Percentiles rank a stretch among this genome's conserved stretches.
Conservation (phyloP, 2,329 filamentous ascomycete species). For the Tolypocladium amazonense region DNA sequence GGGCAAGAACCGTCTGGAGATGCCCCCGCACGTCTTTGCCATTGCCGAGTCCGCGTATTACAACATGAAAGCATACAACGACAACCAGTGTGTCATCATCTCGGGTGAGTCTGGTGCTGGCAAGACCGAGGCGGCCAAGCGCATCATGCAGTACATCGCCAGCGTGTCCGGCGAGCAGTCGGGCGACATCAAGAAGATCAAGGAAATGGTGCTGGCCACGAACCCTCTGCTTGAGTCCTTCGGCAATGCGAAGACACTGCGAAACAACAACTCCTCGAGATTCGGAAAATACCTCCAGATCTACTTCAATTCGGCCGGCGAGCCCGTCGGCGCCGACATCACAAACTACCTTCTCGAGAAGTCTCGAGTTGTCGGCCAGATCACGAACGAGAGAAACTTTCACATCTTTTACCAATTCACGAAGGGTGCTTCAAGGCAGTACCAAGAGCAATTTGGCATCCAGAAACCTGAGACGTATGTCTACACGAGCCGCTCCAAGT, state of each 20-base stretch:
- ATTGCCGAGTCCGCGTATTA: constrained; percentile 96
- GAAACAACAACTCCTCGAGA: constrained; percentile 97
- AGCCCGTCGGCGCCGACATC: constrained; percentile 93
- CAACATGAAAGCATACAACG: constrained; percentile 99
- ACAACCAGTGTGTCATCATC: constrained; percentile 99
- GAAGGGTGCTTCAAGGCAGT: constrained; percentile 80
- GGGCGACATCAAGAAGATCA: constrained; percentile 88
- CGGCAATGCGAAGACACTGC: constrained; percentile 92
- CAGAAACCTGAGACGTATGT: constrained; percentile 87
- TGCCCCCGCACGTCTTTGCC: constrained; percentile 92
- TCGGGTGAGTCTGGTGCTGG: constrained; percentile 96
- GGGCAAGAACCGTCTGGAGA: constrained; percentile 93
- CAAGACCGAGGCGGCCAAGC: constrained; percentile 97
- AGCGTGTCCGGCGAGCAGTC: constrained; percentile 82
- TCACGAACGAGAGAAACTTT: constrained; percentile 91
- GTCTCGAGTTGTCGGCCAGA: constrained; percentile 88
- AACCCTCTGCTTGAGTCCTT: constrained; percentile 96
- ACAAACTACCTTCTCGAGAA: constrained; percentile 98
- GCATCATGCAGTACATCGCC: constrained; percentile 99
- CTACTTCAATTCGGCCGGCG: constrained; percentile 84
- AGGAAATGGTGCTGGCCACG: constrained; percentile 98
- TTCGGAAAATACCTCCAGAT: constrained; percentile 98
- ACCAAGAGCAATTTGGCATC: constrained; percentile 79
- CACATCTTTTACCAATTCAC: constrained; percentile 99
- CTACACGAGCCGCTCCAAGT: constrained; percentile 91